Evolutionary conservation across 306 rosid species (phyloP), one percentile per base, ranked within the genome.

Genomic region (Malus orientalis): DNA sequence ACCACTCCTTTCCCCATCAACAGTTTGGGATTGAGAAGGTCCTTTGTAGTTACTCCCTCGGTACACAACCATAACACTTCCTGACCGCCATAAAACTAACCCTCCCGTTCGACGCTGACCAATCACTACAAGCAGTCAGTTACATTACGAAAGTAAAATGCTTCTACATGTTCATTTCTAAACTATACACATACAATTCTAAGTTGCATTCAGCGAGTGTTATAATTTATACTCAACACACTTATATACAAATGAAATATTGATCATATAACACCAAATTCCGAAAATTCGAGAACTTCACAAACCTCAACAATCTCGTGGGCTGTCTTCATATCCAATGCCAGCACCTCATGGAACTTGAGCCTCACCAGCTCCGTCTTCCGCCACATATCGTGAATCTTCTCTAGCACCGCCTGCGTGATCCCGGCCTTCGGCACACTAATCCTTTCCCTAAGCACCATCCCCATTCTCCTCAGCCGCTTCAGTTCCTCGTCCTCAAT

Each of bases 101-200:
- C 99, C 99, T 74, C 98, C 84, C 4, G 98, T 96, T 67, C 99
- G 88, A 65, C 82, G 87, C 99, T 96, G 96, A 71, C 81, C 87
- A 89, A 60, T 79, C 69, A 83, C 89, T 77, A 88, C 73, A 83
- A 82, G 63, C 78, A 59, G 73, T 95, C 85, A 90, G 93, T 84
- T 69, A 76, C 74, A 75, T 51, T 6, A 15, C 9, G 32, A 69
- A 36, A 61, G 68, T 27, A 63, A 62, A 55, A 33, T 30, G 23
- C 6, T 49, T 36, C 66, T 11, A 42, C 69, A 11, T 4, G 29
- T 74, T 45, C 78, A 27, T 61, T 45, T 18, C 47, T 19, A 45
- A 44, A 8, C n/a, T 18, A 29, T 18, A 29, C 44, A 38, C 18
- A 38, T 11, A 4, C 18, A 16, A 1, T 73, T 73, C 16, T 30